Base-by-base conservation (phyloP, 2,329 filamentous ascomycete genomes). In the Phyllosticta citriasiana region DNA sequence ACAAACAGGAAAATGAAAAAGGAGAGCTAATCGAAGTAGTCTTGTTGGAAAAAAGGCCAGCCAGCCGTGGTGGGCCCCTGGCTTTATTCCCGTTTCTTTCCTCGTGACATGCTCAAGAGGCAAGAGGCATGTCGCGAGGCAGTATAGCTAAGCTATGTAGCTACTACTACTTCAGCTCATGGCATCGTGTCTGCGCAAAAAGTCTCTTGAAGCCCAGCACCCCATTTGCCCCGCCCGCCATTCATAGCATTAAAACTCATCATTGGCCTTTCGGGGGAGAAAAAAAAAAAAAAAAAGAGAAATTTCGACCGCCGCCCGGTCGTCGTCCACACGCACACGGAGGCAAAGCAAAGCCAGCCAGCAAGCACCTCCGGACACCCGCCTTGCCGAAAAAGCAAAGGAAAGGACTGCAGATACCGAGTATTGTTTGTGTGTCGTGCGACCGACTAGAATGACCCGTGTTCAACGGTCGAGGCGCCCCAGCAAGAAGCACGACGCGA, bases 401-500 rank as follows among this genome's bases (percentile, higher is more conserved):
- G 50, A 22, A 53, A 53, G 50, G 50, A 53, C 19, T 22, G 50
- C 50, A 60, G 53, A 60, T 53, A 53, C 50, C 58, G 50, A 55
- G 53, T 56, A 52, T n/a, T 33, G 51, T 26, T 60, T 33, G 51
- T n/a, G 55, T 47, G 51, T 59, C 53, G 51, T 30, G 53, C 35
- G 55, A 60, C 22, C 26, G 26, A 19, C 51, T 53, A 19, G 58
- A 53, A 12, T 51, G n/a, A 55, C 52, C 53, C 53, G 53, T 55
- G 24, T 24, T 55, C 30, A 35, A 55, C 19, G 55, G 55, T 53
- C 58, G 58, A 55, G 53, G 53, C 58, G 35, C 53, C 35, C 52
- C 58, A 59, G 55, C 58, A 55, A 40, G 24, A 33, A 60, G 50
- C 30, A 59, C 26, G 58, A 60, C 19, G 35, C 26, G 58, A 60